Evolutionary conservation across 2,329 filamentous ascomycete genomes (phyloP).

Genomic region (Colletotrichum filicis): DNA sequence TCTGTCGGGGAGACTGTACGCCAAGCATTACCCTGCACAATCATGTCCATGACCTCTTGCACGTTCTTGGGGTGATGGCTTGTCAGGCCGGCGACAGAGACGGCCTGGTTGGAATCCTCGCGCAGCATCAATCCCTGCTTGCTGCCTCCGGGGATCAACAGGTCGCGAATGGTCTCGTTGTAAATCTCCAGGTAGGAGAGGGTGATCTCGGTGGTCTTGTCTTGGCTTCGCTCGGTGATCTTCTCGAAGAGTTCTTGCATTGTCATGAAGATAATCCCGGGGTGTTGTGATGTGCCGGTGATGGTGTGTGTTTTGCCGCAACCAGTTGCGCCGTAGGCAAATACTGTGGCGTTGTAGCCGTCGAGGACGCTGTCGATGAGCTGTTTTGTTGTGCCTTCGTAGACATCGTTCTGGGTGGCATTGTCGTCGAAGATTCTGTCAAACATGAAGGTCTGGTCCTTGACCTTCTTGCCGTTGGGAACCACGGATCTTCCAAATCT

Average conservation of each 20-base stretch:
- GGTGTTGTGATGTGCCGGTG: constrained; percentile 88
- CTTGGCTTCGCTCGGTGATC: constrained; percentile 85
- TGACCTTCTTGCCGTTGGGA: constrained; percentile 87
- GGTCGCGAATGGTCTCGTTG: constrained; percentile 97
- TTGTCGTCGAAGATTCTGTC: constrained; percentile 98
- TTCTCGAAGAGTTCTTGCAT: constrained; percentile 99
- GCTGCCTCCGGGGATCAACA: constrained; percentile 86
- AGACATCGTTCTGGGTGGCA: constrained; percentile 90
- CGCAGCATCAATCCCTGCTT: constrained; percentile 90
- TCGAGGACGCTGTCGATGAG: constrained; percentile 96
- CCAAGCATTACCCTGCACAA: constrained; percentile 92
- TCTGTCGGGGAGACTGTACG: constrained; percentile 97
- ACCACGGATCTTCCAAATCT: constrained; percentile 86
- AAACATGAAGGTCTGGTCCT: constrained; percentile 97
- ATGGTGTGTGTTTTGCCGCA: constrained; percentile 99
- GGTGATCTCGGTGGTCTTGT: constrained; percentile 90
- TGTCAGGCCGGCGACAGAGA: constrained; percentile 89
- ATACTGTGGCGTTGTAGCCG: constrained; percentile 98
- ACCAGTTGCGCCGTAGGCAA: constrained; percentile 96
- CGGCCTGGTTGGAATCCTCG: constrained; percentile 92
- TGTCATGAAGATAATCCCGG: constrained; percentile 97
- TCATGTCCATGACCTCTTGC: constrained; percentile 99
- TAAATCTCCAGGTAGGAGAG: constrained; percentile 98
- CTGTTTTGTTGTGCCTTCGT: constrained; percentile 88
- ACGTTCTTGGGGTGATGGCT: constrained; percentile 93